These are phyloP conservation scores for Escovopsis sp. DNA, from an alignment of 2,329 filamentous ascomycete species.

Conservation along the genomic window DNA sequence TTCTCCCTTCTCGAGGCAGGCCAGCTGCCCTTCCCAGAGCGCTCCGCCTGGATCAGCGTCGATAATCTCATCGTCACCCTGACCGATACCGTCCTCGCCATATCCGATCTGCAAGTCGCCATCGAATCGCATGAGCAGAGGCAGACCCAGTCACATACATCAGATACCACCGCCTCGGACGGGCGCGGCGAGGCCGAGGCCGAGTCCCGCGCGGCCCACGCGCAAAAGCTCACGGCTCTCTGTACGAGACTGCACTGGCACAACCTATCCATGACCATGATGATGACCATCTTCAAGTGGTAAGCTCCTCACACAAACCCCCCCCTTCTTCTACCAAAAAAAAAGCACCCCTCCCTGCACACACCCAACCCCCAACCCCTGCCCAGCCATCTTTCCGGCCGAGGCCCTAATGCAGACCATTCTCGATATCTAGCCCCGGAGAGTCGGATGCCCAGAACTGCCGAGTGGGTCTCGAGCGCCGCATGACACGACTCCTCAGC, in stretches of 20 bases:
- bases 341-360: background rate
- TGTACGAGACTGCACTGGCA: conserved; percentile 22
- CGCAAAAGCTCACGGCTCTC: conserved; percentile 7
- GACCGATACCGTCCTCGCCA: conserved; percentile 22
- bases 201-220: conserved; percentile 2
- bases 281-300: conserved; percentile 26
- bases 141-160: background rate
- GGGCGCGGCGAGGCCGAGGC: conserved; percentile 4
- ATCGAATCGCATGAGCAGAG: conserved; percentile 9
- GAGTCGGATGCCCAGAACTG: conserved; percentile 22
- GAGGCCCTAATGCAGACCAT: background rate
- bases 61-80: conserved; percentile 21
- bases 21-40: conserved; percentile 20
- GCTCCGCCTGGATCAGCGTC: conserved; percentile 20
- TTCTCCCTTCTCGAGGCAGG: conserved; percentile 18
- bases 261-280: conserved; percentile 24
- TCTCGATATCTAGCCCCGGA: conserved; percentile 14
- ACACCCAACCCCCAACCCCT: background rate
- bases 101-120: conserved; percentile 18
- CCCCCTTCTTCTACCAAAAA: background rate
- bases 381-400: background rate
- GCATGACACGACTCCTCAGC: conserved; percentile 19
- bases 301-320: conserved; percentile 8
- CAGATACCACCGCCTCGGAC: too few relatives aligned
- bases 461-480: conserved; percentile 18